phyloP scores from a whole-genome alignment of 768 basidiomycete genomes.

The Xerocomus potaroensis region DNA sequence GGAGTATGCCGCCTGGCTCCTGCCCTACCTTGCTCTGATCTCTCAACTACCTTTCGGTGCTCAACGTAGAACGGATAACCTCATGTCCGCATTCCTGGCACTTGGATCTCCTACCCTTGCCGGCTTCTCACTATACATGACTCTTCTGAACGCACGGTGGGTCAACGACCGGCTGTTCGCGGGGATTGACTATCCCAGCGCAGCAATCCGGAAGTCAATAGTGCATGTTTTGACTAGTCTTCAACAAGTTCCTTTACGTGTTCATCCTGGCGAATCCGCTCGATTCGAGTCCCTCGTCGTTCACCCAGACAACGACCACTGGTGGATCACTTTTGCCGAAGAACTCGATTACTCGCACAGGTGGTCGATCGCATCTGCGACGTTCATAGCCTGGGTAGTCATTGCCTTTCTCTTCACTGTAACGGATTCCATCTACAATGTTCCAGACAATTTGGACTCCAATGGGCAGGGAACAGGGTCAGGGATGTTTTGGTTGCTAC shows the following conservation, averaged over 20 bases:
- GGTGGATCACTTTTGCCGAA: constrained; percentile 32
- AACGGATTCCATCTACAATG: constrained; percentile 11
- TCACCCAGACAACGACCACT: constrained; percentile 38
- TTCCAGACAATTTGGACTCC: constrained; percentile 3
- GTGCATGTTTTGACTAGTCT: constrained; percentile 29
- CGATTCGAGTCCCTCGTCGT: constrained; percentile 4
- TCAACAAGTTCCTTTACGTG: no score
- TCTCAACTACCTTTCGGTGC: background rate
- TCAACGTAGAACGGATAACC: constrained; percentile 18
- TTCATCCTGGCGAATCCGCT: no score
- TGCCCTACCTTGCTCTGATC: background rate
- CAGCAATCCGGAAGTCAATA: constrained; percentile 5
- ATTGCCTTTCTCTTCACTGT: constrained; percentile 35
- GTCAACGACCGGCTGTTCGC: constrained; percentile 30
- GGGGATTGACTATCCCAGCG: constrained; percentile 24
- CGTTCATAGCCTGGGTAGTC: constrained; percentile 41
- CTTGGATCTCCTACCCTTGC: constrained; percentile 44
- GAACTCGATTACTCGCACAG: constrained; percentile 37
- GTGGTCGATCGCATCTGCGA: constrained; percentile 38
- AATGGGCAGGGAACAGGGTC: constrained; percentile 33
- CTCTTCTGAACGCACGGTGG: background rate
- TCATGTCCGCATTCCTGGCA: constrained; percentile 40
- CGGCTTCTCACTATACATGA: constrained; percentile 32
- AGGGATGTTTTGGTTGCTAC: constrained; percentile 42
- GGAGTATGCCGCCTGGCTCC: background rate